Evolutionary conservation across 768 basidiomycete genomes (phyloP).

Genomic region (Panellus pusillus): DNA sequence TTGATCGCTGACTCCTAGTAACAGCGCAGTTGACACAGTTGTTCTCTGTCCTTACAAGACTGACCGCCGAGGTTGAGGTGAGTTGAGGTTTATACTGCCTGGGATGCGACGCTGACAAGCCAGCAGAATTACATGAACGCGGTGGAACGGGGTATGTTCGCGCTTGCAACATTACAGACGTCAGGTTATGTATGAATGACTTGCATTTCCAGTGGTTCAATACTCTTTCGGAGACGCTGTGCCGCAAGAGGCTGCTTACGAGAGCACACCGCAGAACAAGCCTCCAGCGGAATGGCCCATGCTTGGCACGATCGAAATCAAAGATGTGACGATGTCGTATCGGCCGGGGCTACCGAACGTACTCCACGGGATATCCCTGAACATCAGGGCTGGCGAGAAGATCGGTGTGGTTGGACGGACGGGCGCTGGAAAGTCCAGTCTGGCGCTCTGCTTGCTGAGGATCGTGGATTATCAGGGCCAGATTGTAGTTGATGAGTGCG

Average conservation of each 20-base stretch:
- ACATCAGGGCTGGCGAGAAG: conserved; percentile 8
- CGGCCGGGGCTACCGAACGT: conserved; percentile 65
- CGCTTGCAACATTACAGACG: too few relatives aligned
- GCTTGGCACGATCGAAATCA: conserved; percentile 59
- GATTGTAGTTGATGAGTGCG: conserved; percentile 1
- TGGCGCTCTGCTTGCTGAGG: conserved; percentile 5
- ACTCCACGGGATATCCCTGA: conserved; percentile 11
- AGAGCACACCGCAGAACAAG: conserved; percentile 48
- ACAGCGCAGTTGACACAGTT: conserved; percentile 51
- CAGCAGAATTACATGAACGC: conserved; percentile 74
- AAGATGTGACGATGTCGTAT: conserved; percentile 60
- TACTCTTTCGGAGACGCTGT: conserved; percentile 51
- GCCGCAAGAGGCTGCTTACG: conserved; percentile 61
- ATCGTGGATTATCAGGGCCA: conserved; percentile 7
- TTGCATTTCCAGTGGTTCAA: conserved; percentile 47
- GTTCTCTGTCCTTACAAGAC: conserved; percentile 53
- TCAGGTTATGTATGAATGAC: too few relatives aligned
- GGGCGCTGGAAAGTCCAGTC: conserved; percentile 4
- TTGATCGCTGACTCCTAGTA: not conserved
- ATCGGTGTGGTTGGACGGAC: conserved; percentile 12
- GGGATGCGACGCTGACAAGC: too few relatives aligned
- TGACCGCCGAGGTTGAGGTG: conserved; percentile 68
- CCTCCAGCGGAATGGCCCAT: conserved; percentile 65
- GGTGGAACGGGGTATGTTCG: conserved; percentile 51
- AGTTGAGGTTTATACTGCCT: too few relatives aligned